Conservation (phyloP, 148 eudicot species). For the Chenopodium berlandieri region DNA sequence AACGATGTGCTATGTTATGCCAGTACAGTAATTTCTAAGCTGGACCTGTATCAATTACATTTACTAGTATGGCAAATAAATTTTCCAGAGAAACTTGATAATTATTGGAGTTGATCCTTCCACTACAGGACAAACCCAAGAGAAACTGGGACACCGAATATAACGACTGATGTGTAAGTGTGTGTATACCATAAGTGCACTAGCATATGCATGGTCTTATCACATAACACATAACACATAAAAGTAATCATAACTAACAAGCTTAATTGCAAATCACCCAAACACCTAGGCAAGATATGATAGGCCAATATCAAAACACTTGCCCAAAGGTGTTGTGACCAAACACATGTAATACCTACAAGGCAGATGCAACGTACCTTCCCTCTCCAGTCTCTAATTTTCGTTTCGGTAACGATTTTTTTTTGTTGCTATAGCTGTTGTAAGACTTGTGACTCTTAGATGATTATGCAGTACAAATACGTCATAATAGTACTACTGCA, state of each 20-base stretch:
- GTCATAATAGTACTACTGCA: too few relatives aligned
- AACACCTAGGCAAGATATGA: not conserved
- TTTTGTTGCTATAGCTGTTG: too few relatives aligned
- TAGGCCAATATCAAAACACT: not conserved
- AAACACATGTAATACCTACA: too few relatives aligned
- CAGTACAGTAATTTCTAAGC: not conserved
- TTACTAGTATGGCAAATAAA: not conserved
- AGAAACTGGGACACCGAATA: not conserved
- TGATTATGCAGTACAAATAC: too few relatives aligned
- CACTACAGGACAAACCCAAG: not conserved
- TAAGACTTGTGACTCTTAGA: too few relatives aligned
- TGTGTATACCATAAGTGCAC: not conserved
- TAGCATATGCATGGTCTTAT: not conserved
- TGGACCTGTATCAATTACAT: too few relatives aligned
- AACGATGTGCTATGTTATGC: too few relatives aligned
- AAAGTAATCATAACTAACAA: not conserved
- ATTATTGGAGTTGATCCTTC: not conserved
- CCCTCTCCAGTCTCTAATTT: too few relatives aligned
- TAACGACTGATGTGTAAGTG: not conserved
- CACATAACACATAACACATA: not conserved
- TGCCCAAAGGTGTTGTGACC: too few relatives aligned
- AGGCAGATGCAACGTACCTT: too few relatives aligned
- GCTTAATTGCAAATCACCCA: not conserved
- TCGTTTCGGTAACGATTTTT: too few relatives aligned
- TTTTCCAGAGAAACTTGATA: not conserved